A percentile compares a stretch with the other conserved stretches of the same genome.
Conservation (phyloP, 441 rosid species). For the Hura crepitans region DNA sequence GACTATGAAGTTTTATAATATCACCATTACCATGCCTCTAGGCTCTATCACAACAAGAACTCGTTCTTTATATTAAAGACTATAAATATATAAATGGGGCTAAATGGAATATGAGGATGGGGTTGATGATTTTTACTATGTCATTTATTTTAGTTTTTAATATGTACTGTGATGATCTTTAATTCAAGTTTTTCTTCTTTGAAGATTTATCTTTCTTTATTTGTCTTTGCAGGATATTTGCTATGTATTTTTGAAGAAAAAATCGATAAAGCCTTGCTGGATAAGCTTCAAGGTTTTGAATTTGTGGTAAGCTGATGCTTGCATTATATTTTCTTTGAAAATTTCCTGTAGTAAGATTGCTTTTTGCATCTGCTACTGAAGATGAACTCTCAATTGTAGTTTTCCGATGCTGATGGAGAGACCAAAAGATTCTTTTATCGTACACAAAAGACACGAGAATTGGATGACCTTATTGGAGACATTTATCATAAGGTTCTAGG, state of each 20-base stretch:
- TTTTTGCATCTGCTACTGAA: conserved; percentile 16
- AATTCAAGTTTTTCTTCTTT: background rate
- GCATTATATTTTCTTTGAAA: conserved; percentile 1
- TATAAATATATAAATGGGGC: background rate
- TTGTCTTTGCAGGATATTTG: conserved; percentile 64
- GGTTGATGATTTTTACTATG: background rate
- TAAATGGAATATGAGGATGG: background rate
- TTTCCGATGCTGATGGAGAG: conserved; percentile 74
- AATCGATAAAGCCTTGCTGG: conserved; percentile 49
- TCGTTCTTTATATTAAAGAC: conserved; percentile 2
- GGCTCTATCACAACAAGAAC: background rate
- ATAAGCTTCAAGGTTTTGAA: conserved; percentile 57
- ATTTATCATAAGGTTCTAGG: conserved; percentile 94
- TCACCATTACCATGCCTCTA: background rate
- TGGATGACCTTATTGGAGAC: conserved; percentile 89
- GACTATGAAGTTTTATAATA: background rate
- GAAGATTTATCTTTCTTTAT: conserved; percentile 9
- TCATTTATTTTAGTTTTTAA: background rate
- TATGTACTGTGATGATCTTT: background rate
- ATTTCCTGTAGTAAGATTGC: conserved; percentile 11
- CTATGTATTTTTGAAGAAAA: conserved; percentile 81
- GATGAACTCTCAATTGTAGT: conserved; percentile 41
- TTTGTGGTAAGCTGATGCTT: conserved; percentile 56
- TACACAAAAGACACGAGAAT: conserved; percentile 82
- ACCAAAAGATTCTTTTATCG: conserved; percentile 74